Conservation (phyloP, 352 stramenopile genomes). For the Lagenidium giganteum region DNA sequence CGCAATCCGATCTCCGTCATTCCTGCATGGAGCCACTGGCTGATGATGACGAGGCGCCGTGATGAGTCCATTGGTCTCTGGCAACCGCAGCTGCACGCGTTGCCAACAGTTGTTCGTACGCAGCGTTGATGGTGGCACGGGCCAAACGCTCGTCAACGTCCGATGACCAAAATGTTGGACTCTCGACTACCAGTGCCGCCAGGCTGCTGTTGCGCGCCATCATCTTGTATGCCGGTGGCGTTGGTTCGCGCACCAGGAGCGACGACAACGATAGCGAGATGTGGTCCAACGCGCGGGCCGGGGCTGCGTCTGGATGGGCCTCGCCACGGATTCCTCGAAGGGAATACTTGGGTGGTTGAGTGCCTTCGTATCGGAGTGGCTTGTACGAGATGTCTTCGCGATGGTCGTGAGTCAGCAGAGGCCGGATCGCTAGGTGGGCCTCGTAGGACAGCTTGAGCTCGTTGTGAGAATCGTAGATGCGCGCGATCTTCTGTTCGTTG, state of each 20-base stretch:
- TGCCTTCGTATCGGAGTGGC: slow-evolving; percentile 22
- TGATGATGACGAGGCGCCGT: too few species aligned
- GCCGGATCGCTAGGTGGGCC: slow-evolving; percentile 27
- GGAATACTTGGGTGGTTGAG: slow-evolving; percentile 22
- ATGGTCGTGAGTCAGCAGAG: slow-evolving; percentile 19
- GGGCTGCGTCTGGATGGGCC: slow-evolving; percentile 16
- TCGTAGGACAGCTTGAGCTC: slow-evolving; percentile 45
- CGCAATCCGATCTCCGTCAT: too few species aligned
- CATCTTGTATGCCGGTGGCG: slow-evolving; percentile 1
- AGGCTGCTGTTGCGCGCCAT: slow-evolving; percentile 16
- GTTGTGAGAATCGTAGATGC: slow-evolving; percentile 15
- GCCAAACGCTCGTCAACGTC: slow-evolving; percentile 8
- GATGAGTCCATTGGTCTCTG: too few species aligned
- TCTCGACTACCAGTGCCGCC: slow-evolving; percentile 23
- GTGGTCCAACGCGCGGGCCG: slow-evolving; percentile 14
- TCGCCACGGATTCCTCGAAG: slow-evolving; percentile 18
- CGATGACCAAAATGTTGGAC: slow-evolving; percentile 23
- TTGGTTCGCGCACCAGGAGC: slow-evolving; percentile 9
- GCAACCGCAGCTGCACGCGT: too few species aligned
- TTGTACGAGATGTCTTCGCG: slow-evolving; percentile 25
- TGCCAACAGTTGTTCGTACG: too few species aligned
- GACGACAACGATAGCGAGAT: slow-evolving; percentile 20
- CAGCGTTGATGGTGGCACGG: slow-evolving; percentile 13
- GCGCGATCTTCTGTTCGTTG: slow-evolving; percentile 26
- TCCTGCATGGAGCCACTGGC: too few species aligned